Base-by-base conservation (phyloP, 768 basidiomycete species). In the Auricularia sp. region DNA sequence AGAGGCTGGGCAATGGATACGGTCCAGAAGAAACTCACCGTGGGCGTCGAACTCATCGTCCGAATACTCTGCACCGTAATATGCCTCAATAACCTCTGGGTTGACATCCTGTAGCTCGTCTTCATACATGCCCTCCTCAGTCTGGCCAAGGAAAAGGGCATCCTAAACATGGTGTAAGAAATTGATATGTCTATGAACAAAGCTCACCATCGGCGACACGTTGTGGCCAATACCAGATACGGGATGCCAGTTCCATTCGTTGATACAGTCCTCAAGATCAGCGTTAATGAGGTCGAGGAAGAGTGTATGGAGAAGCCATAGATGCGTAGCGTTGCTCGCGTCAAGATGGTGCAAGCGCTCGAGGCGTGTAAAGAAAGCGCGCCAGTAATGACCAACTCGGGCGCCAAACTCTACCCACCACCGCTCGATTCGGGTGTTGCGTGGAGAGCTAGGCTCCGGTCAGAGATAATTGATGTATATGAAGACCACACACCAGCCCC, bases 401-500 rank as follows among this genome's bases (percentile, higher is more conserved):
- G 35, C 36, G 36, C 68, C 65, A 34, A 69, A 36, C 43, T 69
- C 70, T 14, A 66, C 64, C 68, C 65, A 63, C 42, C 61, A 35
- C 11, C 62, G 66, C 33, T 70, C 70, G 29, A 69, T 67, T 36
- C 53, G 66, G 18, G 65, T 67, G 62, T 70, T 68, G 11, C 56
- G 63, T n/a, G 66, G 65, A 7, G 68, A 70, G 23, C 66, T 68
- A 34, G 16, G 18, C 29, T 61, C 29, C 1, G 29, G 39, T 36
- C 18, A 35, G 34, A 10, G 1, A n/a, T 12, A n/a, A 33, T 21
- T 12, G 2, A 12, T 29, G 29, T 21, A 29, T 61, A 42, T 29
- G 47, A 51, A n/a, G 36, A n/a, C 16, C n/a, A 68, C 68, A 61
- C 62, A 72, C 66, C 61, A 63, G 33, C 70, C 73, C 73, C 72